Evolutionary conservation across 2,329 filamentous ascomycete species (phyloP), one percentile per base, ranked within the genome.

Genomic region (Davidsoniella virescens): DNA sequence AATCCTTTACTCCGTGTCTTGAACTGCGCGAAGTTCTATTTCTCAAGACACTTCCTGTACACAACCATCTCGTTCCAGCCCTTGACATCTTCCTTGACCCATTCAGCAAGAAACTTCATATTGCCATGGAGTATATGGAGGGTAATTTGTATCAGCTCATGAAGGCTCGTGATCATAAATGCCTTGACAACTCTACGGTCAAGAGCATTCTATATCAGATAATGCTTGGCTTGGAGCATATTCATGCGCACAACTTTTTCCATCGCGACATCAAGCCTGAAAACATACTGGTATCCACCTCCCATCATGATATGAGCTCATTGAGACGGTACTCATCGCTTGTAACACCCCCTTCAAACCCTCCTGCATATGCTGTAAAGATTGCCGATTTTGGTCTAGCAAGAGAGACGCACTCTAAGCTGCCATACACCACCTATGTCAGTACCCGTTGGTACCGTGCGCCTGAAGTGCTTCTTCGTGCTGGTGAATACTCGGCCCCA

Each of bases 51-150:
- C 71, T 98, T 14, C 92, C 92, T 2, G 71, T 76, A 42, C 92
- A 98, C 62, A 78, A 80, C 58, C 92, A 98, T 64, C 76, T 98
- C 33, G 92, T 98, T n/a, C 92, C 92, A 36, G 90, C 92, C 4
- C 76, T 96, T 57, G 92, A 98, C 67, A 98, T 98, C 61, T 98
- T 98, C 67, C 78, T 98, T 60, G 92, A 98, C 61, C 92, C 92
- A 0, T 84, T 87, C 64, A 94, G 77, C 68, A 93, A 88, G 69
- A 94, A 95, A 67, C 79, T 98, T 42, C 92, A 98, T 66, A 98
- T 98, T 57, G 82, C 78, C 61, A 98, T 98, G 92, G 92, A 98
- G 69, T 95, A 94, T 67, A 98, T 98, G 92, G 92, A 98, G 64
- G 92, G 92, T 47, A 98, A 98, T 65, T 74, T 98, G 1, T 98